Evolutionary conservation across 306 rosid species (phyloP), one percentile per base, ranked within the genome.

Genomic region (Alnus glutinosa): DNA sequence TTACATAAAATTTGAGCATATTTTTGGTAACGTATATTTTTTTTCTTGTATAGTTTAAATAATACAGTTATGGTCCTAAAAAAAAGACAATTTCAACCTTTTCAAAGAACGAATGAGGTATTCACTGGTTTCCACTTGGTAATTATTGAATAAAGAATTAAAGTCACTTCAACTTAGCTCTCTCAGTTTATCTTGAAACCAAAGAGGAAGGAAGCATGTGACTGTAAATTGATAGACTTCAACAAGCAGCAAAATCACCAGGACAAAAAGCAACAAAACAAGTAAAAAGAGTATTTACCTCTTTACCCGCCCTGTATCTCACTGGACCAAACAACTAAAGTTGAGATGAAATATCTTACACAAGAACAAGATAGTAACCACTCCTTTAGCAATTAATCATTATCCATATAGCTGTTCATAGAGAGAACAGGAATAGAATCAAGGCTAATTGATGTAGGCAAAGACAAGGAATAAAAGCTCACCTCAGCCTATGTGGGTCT

Each of bases 401-500:
- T 39, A 8, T 30, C 67, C 67, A 61, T 61, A 12, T 58, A 10
- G 13, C 64, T 23, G 4, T 7, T 58, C 32, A 18, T 7, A 58
- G 64, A 28, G 37, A 54, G 63, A 18, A 3, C 9, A 42, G 8
- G 72, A 67, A 67, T n/a, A 39, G 49, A 50, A 28, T 13, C 6
- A 49, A 49, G 19, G 75, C 59, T 14, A 30, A 58, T 5, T 58
- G 47, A 46, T 18, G 5, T 2, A 9, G 7, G 32, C 15, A 67
- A 42, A 67, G 72, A 18, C 14, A 39, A 42, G 5, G 32, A 36
- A 77, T 15, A 75, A 4, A 7, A 55, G 79, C 89, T 77, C 34
- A 89, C 89, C 84, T 66, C 63, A 3, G 70, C 61, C 74, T 80
- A 34, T 73, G 73, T 14, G 87, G 81, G 55, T 86, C 64, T 46